These are phyloP conservation scores for Rhizophora apiculata DNA, from an alignment of 345 rosid genomes.

Conservation along the genomic window DNA sequence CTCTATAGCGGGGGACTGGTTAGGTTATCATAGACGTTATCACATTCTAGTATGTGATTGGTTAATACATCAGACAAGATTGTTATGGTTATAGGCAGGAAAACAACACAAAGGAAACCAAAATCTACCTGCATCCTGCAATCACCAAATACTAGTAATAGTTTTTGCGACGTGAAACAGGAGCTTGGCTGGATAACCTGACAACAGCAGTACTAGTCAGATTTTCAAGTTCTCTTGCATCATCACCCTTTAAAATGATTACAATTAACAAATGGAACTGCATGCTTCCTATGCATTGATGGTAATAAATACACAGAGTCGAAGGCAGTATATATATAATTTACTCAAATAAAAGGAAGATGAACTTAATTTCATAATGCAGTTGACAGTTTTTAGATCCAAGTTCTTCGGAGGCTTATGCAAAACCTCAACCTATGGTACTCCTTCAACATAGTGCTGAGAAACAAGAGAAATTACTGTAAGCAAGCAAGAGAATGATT, in stretches of 20 bases:
- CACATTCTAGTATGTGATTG: constrained; percentile 28
- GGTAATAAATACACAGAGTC: constrained; percentile 1
- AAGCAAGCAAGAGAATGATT: constrained; percentile 1
- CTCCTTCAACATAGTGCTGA: neutral
- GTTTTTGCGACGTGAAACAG: constrained; percentile 80
- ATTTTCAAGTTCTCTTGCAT: constrained; percentile 18
- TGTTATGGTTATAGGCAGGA: constrained; percentile 15
- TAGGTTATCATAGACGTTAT: constrained; percentile 48
- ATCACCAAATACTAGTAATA: constrained; percentile 57
- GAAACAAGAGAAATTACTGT: neutral
- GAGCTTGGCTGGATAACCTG: constrained; percentile 85
- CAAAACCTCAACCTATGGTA: neutral
- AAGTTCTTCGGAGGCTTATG: no score
- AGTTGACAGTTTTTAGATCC: no score
- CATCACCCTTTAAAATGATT: constrained; percentile 2
- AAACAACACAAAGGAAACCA: constrained; percentile 20
- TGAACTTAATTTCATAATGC: no score
- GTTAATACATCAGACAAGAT: constrained; percentile 32
- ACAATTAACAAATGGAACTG: neutral
- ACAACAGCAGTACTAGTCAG: constrained; percentile 44
- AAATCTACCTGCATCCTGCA: constrained; percentile 48
- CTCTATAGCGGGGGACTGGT: constrained; percentile 51
- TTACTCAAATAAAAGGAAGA: no score
- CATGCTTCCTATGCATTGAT: neutral
- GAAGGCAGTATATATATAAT: no score